Evolutionary conservation across 768 basidiomycete genomes (phyloP), one percentile per base, ranked within the genome.

Genomic region (Suillus subaureus): DNA sequence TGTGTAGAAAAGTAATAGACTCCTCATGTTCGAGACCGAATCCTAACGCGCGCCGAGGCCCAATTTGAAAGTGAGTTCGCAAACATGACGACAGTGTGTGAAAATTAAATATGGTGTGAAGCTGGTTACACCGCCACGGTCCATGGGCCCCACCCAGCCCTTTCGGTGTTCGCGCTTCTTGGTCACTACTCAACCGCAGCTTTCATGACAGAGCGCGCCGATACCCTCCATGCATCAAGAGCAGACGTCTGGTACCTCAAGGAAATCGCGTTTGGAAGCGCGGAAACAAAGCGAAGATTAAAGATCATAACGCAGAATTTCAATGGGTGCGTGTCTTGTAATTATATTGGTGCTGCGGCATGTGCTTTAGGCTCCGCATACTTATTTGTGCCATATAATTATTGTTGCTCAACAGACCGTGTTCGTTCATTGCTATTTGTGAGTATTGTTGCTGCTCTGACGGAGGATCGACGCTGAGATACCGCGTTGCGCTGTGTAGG

Each of bases 401-500:
- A 49, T 16, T 62, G 28, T 26, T 28, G 21, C 40, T 21, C n/a
- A 2, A 9, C 73, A 96, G 94, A 11, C 94, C 94, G 11, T 96
- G 94, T 73, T 94, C 93, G 0, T 92, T 96, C 69, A 93, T 96
- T 70, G 94, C 94, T 33, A 91, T 95, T 65, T 95, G 93, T 92
- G 72, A 70, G 85, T 74, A 3, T 15, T 16, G 23, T 23, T 33
- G 23, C 31, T 35, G n/a, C 21, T 47, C 62, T 9, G 35, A 33
- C 6, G 4, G 47, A 43, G 8, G 37, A 40, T 18, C 33, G 51
- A 52, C 26, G 6, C 64, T 57, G 37, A 57, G 52, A 37, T 23
- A 47, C 56, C 72, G 18, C 52, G 31, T 6, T 55, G 18, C 18
- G 31, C 12, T 33, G 18, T 33, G 21, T 6, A 92, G 93, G 93